Evolutionary conservation across 192 early-diverging fungal genomes (phyloP).

Genomic region (Linnemannia schmuckeri): DNA sequence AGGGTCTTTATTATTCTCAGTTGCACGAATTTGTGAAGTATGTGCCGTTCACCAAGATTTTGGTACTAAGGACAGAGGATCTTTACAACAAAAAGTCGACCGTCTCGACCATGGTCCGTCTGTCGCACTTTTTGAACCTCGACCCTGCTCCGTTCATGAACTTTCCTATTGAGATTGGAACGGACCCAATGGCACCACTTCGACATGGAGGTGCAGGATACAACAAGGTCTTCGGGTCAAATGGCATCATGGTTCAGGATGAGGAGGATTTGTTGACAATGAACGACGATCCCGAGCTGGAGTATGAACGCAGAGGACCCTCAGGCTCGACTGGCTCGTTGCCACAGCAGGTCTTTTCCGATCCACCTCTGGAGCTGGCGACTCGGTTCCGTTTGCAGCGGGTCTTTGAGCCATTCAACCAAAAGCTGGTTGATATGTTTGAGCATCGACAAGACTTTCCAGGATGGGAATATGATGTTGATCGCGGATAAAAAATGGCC

Average conservation of each 20-base stretch:
- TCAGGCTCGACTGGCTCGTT: slow-evolving; percentile 6
- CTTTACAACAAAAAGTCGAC: slow-evolving; percentile 50
- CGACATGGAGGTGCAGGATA: slow-evolving; percentile 39
- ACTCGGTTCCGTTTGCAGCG: slow-evolving; percentile 63
- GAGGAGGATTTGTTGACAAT: slow-evolving; percentile 27
- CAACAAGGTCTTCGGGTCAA: slow-evolving; percentile 34
- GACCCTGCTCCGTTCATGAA: slow-evolving; percentile 53
- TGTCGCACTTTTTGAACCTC: slow-evolving; percentile 50
- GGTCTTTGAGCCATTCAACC: slow-evolving; percentile 62
- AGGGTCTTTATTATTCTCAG: slow-evolving; percentile 54
- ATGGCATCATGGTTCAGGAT: slow-evolving; percentile 36
- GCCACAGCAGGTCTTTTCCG: slow-evolving; percentile 17
- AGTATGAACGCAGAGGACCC: slow-evolving; percentile 23
- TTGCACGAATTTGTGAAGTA: slow-evolving; percentile 55
- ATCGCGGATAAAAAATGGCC: slow-evolving; percentile 52
- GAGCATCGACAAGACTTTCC: slow-evolving; percentile 60
- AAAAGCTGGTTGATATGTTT: slow-evolving; percentile 61
- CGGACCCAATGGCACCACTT: slow-evolving; percentile 50
- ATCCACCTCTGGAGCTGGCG: slow-evolving; percentile 56
- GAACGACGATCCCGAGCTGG: slow-evolving; percentile 31
- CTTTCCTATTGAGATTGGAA: slow-evolving; percentile 51
- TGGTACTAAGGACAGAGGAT: slow-evolving; percentile 50
- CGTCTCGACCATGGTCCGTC: slow-evolving; percentile 48
- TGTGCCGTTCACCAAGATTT: slow-evolving; percentile 54
- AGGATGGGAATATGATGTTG: slow-evolving; percentile 68